Evolutionary conservation across 768 basidiomycete genomes (phyloP).

Genomic region (Boletus coccyginus): DNA sequence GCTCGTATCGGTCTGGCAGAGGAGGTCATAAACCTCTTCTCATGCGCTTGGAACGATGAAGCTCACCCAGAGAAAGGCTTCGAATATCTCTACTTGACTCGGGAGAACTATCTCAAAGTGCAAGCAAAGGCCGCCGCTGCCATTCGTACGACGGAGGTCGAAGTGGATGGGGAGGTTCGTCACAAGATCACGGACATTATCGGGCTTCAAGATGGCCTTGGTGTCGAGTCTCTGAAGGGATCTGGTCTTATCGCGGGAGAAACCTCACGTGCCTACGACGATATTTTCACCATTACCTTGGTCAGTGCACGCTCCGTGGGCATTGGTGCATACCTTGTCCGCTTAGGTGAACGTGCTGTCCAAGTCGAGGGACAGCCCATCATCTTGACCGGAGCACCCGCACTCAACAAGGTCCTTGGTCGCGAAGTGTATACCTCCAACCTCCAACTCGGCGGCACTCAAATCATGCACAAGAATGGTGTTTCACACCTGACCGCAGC

Average conservation of each 20-base stretch:
- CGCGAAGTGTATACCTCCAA: constrained; percentile 99
- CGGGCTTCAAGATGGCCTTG: constrained; percentile 94
- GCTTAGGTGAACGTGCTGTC: constrained; percentile 94
- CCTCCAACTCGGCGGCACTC: constrained; percentile 97
- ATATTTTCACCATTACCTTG: constrained; percentile 99
- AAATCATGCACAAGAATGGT: constrained; percentile 99
- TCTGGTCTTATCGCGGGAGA: constrained; percentile 99
- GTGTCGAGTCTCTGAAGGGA: constrained; percentile 93
- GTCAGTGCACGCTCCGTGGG: constrained; percentile 99
- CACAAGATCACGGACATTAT: constrained; percentile 97
- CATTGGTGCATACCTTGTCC: constrained; percentile 98
- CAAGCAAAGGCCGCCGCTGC: constrained; percentile 79
- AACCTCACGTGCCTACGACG: constrained; percentile 97
- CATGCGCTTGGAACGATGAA: constrained; percentile 85
- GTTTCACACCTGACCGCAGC: constrained; percentile 94
- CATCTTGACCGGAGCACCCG: constrained; percentile 95
- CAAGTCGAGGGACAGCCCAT: constrained; percentile 99
- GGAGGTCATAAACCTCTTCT: constrained; percentile 84
- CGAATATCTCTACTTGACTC: constrained; percentile 93
- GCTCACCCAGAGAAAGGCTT: constrained; percentile 90
- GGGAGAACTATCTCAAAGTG: constrained; percentile 85
- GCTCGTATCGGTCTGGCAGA: constrained; percentile 96
- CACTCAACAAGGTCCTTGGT: constrained; percentile 97
- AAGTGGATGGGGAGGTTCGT: constrained; percentile 82
- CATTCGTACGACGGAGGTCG: constrained; percentile 79